Evolutionary conservation across 352 stramenopile species (phyloP).

Genomic region (Pythium guiyangense): DNA sequence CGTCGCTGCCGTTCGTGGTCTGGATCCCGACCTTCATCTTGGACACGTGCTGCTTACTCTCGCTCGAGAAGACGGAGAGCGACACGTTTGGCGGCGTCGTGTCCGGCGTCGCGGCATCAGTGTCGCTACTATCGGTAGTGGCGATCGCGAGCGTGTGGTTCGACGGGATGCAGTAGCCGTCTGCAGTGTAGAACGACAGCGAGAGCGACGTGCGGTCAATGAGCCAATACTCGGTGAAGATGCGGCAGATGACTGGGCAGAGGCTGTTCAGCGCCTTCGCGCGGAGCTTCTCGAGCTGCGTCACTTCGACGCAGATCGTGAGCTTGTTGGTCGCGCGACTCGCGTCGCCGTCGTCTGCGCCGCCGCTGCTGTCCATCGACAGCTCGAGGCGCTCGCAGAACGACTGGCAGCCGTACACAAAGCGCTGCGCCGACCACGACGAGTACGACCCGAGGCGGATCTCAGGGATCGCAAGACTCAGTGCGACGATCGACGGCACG

Average conservation of each 20-base stretch:
- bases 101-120: background rate
- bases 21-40: constrained; percentile 79
- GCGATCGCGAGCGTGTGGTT: constrained; percentile 30
- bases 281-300: constrained; percentile 42
- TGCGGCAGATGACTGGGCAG: constrained; percentile 53
- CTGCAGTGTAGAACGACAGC: constrained; percentile 61
- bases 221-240: constrained; percentile 84
- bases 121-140: background rate
- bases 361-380: constrained; percentile 33
- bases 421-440: constrained; percentile 41
- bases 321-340: constrained; percentile 39
- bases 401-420: constrained; percentile 65
- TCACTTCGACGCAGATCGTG: constrained; percentile 58
- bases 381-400: constrained; percentile 71
- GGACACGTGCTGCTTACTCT: constrained; percentile 54
- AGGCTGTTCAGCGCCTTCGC: constrained; percentile 38
- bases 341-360: constrained; percentile 16
- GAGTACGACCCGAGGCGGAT: constrained; percentile 56
- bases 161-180: constrained; percentile 56
- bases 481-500: constrained; percentile 55
- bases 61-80: constrained; percentile 68
- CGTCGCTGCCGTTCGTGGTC: constrained; percentile 13
- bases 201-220: constrained; percentile 75
- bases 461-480: constrained; percentile 66
- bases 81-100: constrained; percentile 24